Evolutionary conservation across 2,329 filamentous ascomycete species (phyloP).

Genomic region (Botrytis squamosa): DNA sequence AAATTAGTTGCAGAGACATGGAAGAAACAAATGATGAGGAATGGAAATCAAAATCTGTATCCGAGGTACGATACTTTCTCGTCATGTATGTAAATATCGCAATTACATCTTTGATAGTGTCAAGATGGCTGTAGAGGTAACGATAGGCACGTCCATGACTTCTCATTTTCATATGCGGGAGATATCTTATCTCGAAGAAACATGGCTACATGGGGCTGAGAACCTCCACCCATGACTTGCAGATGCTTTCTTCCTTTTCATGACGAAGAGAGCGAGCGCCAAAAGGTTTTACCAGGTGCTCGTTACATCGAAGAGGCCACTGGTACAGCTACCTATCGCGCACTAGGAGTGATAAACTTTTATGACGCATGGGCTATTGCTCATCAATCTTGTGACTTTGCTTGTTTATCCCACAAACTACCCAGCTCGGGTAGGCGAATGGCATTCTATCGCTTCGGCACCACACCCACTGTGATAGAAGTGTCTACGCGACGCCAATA

Average conservation of each 20-base stretch:
- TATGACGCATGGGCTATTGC: neutral
- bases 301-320: neutral
- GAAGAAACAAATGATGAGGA: neutral
- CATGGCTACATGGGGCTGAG: neutral
- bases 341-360: neutral
- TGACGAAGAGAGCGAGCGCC: neutral
- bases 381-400: neutral
- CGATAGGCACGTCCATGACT: neutral
- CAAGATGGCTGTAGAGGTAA: neutral
- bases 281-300: neutral
- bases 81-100: neutral
- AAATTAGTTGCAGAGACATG: neutral
- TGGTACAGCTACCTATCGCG: neutral
- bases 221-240: neutral
- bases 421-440: neutral
- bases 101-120: neutral
- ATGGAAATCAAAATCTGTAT: neutral
- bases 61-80: neutral
- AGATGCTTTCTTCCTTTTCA: neutral
- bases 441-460: neutral
- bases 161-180: neutral
- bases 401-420: neutral
- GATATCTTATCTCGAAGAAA: neutral
- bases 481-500: neutral
- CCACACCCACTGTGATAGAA: neutral